Evolutionary conservation across 495 filamentous ascomycete genomes (phyloP).

Genomic region (Aspergillus kassunensis): DNA sequence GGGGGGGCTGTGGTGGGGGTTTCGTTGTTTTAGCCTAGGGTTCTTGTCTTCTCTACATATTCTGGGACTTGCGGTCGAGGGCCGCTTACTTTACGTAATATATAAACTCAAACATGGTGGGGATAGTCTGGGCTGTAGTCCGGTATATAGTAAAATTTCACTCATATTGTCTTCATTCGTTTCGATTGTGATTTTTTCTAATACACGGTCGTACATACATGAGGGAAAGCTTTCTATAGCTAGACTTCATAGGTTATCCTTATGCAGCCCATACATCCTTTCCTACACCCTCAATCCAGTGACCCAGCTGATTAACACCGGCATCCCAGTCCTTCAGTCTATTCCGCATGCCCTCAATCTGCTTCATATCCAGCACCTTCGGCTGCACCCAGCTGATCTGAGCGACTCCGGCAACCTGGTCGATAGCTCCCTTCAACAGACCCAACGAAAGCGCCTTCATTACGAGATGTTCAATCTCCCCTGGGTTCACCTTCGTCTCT

Average conservation of each 20-base stretch:
- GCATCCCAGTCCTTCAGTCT: slow-evolving; percentile 90
- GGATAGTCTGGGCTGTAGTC: too few relatives aligned
- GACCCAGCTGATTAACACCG: slow-evolving; percentile 88
- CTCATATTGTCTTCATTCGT: slow-evolving; percentile 6
- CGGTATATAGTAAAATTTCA: neutral
- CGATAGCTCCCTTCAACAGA: slow-evolving; percentile 85
- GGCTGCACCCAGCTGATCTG: slow-evolving; percentile 99
- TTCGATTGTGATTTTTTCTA: slow-evolving; percentile 18
- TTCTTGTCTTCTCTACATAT: neutral
- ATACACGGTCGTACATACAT: slow-evolving; percentile 20
- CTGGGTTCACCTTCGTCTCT: slow-evolving; percentile 85
- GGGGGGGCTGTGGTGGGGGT: slow-evolving; percentile 51
- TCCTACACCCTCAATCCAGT: slow-evolving; percentile 87
- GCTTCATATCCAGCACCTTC: slow-evolving; percentile 90
- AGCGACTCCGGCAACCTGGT: slow-evolving; percentile 91
- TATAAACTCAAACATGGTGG: too few relatives aligned
- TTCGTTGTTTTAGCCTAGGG: slow-evolving; percentile 32
- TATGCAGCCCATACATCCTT: slow-evolving; percentile 89
- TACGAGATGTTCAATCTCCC: slow-evolving; percentile 94
- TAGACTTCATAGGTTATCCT: slow-evolving; percentile 16
- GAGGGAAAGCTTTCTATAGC: slow-evolving; percentile 19
- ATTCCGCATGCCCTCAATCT: slow-evolving; percentile 91
- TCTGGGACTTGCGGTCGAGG: neutral
- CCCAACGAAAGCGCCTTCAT: slow-evolving; percentile 98
- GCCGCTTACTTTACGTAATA: too few relatives aligned